Percentiles rank a stretch among this genome's conserved stretches.
Conservation (phyloP, 106 monocot species). For the Dendrobium nobile region DNA sequence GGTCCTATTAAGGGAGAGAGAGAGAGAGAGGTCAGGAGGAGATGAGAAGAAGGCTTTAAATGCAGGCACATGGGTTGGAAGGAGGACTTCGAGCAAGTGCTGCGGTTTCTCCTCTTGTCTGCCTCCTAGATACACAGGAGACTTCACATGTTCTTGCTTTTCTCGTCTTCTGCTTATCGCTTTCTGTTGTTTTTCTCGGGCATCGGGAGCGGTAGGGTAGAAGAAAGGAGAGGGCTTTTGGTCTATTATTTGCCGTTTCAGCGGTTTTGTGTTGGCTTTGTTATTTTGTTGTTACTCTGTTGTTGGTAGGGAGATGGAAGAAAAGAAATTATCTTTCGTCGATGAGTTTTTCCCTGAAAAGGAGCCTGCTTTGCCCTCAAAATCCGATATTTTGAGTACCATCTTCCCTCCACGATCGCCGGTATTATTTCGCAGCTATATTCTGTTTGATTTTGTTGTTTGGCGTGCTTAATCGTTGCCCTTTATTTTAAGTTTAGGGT, state of each 20-base stretch:
- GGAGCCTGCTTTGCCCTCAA: constrained; percentile 1
- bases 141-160: constrained; percentile 1
- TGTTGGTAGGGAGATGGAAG: constrained; percentile 3
- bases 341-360: constrained; percentile 9
- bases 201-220: neutral
- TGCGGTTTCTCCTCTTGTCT: neutral
- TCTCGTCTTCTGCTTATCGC: neutral
- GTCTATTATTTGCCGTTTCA: neutral
- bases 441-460: neutral
- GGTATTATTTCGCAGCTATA: neutral
- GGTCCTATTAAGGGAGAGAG: no score
- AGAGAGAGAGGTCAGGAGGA: neutral
- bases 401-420: constrained; percentile 7
- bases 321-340: constrained; percentile 3
- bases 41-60: neutral
- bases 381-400: constrained; percentile 7
- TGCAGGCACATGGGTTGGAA: constrained; percentile 5
- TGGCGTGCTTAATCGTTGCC: neutral
- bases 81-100: neutral
- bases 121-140: neutral
- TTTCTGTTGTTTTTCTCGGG: neutral
- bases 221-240: constrained; percentile 1
- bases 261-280: neutral
- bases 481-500: neutral
- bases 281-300: neutral